phyloP scores from a whole-genome alignment of 2,329 filamentous ascomycete genomes.

The Pestalotiopsis sp. region DNA sequence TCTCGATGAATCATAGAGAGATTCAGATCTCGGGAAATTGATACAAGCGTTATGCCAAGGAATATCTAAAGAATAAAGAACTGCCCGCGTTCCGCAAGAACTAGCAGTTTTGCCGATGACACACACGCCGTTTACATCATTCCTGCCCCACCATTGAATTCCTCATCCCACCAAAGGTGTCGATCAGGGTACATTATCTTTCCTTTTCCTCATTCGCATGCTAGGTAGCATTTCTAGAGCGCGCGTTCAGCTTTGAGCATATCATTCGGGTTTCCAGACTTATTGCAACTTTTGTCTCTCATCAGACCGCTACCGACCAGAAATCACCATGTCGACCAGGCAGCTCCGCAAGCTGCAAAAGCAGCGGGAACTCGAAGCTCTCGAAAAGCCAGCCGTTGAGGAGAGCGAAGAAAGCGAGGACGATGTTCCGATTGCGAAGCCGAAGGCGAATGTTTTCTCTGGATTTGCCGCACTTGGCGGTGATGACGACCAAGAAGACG shows the following conservation, averaged over 20 bases:
- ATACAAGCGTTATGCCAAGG: no score
- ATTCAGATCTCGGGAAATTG: no score
- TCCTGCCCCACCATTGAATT: conserved; percentile 11
- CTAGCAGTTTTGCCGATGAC: conserved; percentile 3
- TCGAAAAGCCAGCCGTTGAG: conserved; percentile 34
- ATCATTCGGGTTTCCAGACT: no score
- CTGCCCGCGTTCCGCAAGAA: neutral
- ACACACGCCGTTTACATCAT: conserved; percentile 12
- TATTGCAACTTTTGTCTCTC: neutral
- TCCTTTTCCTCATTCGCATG: neutral
- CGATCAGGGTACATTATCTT: neutral
- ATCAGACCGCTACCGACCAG: neutral
- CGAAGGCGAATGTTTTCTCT: conserved; percentile 50
- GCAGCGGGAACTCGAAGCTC: conserved; percentile 47
- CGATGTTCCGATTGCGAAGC: conserved; percentile 37
- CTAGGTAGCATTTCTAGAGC: neutral
- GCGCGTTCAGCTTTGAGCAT: neutral
- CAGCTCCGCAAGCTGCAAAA: conserved; percentile 43
- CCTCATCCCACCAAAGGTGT: conserved; percentile 10
- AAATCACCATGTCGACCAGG: conserved; percentile 30
- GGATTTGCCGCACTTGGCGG: conserved; percentile 53
- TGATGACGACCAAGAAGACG: conserved; percentile 42
- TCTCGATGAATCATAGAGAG: no score
- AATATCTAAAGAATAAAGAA: no score
- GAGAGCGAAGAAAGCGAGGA: conserved; percentile 39